Percentiles rank a stretch among this genome's conserved stretches.
Conservation (phyloP, 2,329 filamentous ascomycete genomes). For the Fusarium coicis region DNA sequence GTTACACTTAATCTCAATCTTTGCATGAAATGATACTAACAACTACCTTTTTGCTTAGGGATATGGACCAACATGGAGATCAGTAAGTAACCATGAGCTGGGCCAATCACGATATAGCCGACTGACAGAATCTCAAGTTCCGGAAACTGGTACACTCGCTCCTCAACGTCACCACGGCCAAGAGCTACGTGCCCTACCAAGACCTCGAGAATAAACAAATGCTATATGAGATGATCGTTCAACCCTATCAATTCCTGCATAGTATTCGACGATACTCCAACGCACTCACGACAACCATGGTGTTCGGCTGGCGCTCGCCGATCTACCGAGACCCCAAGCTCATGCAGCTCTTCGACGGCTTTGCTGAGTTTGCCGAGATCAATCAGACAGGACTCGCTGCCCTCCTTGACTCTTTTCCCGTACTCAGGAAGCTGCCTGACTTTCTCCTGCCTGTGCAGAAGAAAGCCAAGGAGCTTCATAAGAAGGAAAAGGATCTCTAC, state of each 20-base stretch:
- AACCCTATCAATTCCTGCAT: not conserved
- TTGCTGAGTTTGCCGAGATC: slow-evolving; percentile 3
- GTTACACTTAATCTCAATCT: not conserved
- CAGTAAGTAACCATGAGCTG: accelerated
- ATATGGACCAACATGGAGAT: slow-evolving; percentile 4
- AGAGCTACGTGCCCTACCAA: not conserved
- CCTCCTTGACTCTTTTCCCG: not conserved
- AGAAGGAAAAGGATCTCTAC: not conserved
- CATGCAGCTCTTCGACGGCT: not conserved
- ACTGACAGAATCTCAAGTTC: not conserved
- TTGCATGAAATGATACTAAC: accelerated
- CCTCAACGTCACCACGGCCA: slow-evolving; percentile 1
- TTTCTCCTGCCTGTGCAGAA: not conserved
- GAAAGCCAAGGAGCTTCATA: slow-evolving; percentile 4
- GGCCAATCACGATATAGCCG: accelerated
- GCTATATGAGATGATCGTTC: not conserved
- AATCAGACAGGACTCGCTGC: slow-evolving; percentile 4
- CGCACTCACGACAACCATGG: slow-evolving; percentile 8
- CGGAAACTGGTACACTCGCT: slow-evolving; percentile 3
- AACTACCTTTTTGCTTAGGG: not conserved
- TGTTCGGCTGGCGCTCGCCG: slow-evolving; percentile 4
- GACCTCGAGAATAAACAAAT: slow-evolving; percentile 8
- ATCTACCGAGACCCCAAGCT: not conserved
- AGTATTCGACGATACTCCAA: slow-evolving; percentile 2
- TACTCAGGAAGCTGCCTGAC: not conserved